Evolutionary conservation across 495 filamentous ascomycete species (phyloP), one percentile per base, ranked within the genome.

Genomic region (Podospora sp.): DNA sequence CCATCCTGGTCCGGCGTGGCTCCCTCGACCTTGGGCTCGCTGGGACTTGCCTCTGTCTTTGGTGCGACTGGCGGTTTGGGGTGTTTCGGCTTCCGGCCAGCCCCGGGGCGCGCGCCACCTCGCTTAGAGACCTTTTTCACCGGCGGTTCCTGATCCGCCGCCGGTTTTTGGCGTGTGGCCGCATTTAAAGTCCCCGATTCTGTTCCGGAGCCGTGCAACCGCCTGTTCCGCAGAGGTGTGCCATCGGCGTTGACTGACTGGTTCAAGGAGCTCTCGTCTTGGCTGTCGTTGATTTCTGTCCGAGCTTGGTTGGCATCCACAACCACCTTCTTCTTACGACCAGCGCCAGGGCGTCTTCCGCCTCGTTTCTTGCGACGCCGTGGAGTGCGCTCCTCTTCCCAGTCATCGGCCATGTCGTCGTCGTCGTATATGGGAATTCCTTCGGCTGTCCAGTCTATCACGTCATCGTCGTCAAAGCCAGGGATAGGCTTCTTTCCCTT

Each of bases 51-150:
- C 6, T 33, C 26, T 20, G 56, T 29, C 22, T n/a, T 27, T 14
- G 18, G 22, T 12, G 9, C 26, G 56, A 20, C n/a, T 22, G 6
- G 27, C 3, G 14, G 0, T 50, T 64, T 18, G 66, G 65, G 70
- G 27, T 71, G 65, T 50, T 73, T 77, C 0, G 73, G 73, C 51
- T 77, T 77, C 16, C 75, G 70, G 1, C 75, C 75, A 2, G 75
- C 75, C 33, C 75, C 75, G 60, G 75, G 75, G 11, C 75, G 66
- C 18, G 73, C 75, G 27, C 75, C 75, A 21, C 75, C 75, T 51
- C 75, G 68, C 63, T 74, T 76, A 27, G 75, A 73, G 27, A 52
- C 21, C 49, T 75, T 73, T 57, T 75, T 76, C 9, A 69, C 55
- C n/a, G 27, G 50, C n/a, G 57, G 52, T 52, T 9, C 24, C n/a